Percentiles rank a stretch among this genome's conserved stretches.
Evolutionary conservation across 768 basidiomycete genomes (phyloP).

Genomic region (Pholiota conissans): DNA sequence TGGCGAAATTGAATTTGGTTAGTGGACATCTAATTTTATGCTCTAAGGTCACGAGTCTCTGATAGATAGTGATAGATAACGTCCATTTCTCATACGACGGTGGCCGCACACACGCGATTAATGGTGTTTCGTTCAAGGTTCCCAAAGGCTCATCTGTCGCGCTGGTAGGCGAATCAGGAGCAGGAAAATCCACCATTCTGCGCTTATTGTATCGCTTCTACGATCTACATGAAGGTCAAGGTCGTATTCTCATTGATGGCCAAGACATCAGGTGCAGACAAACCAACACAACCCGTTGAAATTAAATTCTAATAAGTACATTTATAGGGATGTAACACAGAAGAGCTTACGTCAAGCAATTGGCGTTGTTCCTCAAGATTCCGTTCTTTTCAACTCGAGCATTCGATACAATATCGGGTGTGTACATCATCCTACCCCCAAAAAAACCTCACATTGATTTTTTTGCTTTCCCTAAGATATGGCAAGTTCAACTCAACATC

Average conservation of each 20-base stretch:
- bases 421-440: slow-evolving; percentile 13
- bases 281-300: not conserved
- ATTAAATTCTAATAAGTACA: not conserved
- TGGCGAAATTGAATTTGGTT: slow-evolving; percentile 88
- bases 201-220: slow-evolving; percentile 94
- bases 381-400: slow-evolving; percentile 69
- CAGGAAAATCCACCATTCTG: slow-evolving; percentile 82
- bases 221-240: slow-evolving; percentile 78
- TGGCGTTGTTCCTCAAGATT: slow-evolving; percentile 92
- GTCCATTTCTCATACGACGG: slow-evolving; percentile 88
- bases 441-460: not conserved
- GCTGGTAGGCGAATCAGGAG: slow-evolving; percentile 81
- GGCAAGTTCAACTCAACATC: slow-evolving; percentile 70
- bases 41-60: not conserved
- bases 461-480: slow-evolving; percentile 36
- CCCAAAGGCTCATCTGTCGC: slow-evolving; percentile 88
- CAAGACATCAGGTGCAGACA: slow-evolving; percentile 63
- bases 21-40: slow-evolving; percentile 18
- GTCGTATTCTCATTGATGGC: slow-evolving; percentile 81
- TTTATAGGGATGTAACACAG: slow-evolving; percentile 76
- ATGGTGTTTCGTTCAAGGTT: slow-evolving; percentile 84
- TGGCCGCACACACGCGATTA: slow-evolving; percentile 64
- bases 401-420: slow-evolving; percentile 76
- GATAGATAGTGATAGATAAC: slow-evolving; percentile 53
- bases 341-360: slow-evolving; percentile 75